These are phyloP conservation scores for Hebeloma cylindrosporum DNA, from an alignment of 768 basidiomycete species.

Conservation along the genomic window DNA sequence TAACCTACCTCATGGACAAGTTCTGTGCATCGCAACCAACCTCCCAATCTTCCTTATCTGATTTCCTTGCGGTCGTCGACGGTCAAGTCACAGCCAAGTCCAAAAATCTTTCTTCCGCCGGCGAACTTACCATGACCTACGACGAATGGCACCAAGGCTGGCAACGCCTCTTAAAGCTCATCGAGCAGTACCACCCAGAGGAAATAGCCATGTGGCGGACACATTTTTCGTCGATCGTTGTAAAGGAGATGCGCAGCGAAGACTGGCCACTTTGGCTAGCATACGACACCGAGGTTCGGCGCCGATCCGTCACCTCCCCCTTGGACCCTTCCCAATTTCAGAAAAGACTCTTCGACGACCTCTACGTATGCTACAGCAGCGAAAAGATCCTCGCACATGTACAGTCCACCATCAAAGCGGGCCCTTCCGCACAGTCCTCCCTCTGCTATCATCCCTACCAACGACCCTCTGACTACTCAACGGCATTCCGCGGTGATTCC, in stretches of 20 bases:
- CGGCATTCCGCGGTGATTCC: background rate
- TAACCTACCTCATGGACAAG: slow-evolving; percentile 19
- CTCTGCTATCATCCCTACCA: background rate
- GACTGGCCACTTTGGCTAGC: slow-evolving; percentile 15
- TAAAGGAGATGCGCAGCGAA: slow-evolving; percentile 2
- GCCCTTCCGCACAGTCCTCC: too few species aligned
- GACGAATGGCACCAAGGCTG: slow-evolving; percentile 25
- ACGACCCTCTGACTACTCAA: background rate
- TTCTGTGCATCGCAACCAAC: slow-evolving; percentile 8
- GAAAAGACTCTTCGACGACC: slow-evolving; percentile 12
- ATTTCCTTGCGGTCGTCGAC: slow-evolving; percentile 1
- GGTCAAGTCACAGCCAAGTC: slow-evolving; percentile 11
- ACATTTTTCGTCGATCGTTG: slow-evolving; percentile 15
- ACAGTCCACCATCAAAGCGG: too few species aligned
- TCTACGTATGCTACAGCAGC: slow-evolving; percentile 5
- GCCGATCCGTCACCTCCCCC: background rate
- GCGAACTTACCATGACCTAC: slow-evolving; percentile 18
- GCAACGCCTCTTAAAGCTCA: slow-evolving; percentile 16
- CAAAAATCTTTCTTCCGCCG: slow-evolving; percentile 7
- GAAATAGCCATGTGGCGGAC: slow-evolving; percentile 10
- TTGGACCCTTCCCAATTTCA: slow-evolving; percentile 13
- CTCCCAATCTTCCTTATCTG: background rate
- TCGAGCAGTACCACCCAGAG: slow-evolving; percentile 10
- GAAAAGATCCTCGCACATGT: too few species aligned
- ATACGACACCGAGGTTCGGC: slow-evolving; percentile 19